A percentile compares a stretch with the other conserved stretches of the same genome.
These are phyloP conservation scores for Phytophthora foliorum DNA, from an alignment of 352 stramenopile species.

Conservation along the genomic window DNA sequence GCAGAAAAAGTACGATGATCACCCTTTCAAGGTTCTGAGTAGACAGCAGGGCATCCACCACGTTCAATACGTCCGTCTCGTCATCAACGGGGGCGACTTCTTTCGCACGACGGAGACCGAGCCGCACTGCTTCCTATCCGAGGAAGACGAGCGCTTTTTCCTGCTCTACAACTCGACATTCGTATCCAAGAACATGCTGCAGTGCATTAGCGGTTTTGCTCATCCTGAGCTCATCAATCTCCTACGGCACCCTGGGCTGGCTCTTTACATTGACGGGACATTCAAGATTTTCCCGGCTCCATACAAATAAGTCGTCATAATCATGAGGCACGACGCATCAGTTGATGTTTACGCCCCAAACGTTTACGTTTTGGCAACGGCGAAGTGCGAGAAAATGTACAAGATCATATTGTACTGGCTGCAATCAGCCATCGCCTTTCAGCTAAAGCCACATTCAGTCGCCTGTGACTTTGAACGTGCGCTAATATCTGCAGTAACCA, in stretches of 20 bases:
- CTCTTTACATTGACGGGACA: neutral
- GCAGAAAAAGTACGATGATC: neutral
- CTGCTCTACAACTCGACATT: neutral
- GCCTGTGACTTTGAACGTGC: conserved; percentile 10
- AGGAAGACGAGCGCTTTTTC: neutral
- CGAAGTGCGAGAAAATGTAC: conserved; percentile 7
- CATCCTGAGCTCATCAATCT: neutral
- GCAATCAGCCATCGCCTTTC: conserved; percentile 5
- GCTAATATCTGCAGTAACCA: neutral
- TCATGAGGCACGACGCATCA: conserved; percentile 1
- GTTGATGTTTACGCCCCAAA: conserved; percentile 6
- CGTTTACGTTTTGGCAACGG: conserved; percentile 9
- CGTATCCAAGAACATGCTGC: neutral
- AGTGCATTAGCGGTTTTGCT: neutral
- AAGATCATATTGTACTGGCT: conserved; percentile 5
- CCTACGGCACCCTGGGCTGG: neutral
- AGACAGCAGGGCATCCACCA: neutral
- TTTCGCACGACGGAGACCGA: neutral
- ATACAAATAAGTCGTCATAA: conserved; percentile 8
- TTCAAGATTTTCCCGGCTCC: conserved; percentile 1
- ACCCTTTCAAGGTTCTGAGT: neutral
- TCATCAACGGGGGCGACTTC: neutral
- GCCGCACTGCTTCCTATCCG: neutral
- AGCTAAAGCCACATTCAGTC: conserved; percentile 1
- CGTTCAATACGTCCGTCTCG: neutral